phyloP scores from a whole-genome alignment of 2,329 filamentous ascomycete species.

The Talaromyces sp. region DNA sequence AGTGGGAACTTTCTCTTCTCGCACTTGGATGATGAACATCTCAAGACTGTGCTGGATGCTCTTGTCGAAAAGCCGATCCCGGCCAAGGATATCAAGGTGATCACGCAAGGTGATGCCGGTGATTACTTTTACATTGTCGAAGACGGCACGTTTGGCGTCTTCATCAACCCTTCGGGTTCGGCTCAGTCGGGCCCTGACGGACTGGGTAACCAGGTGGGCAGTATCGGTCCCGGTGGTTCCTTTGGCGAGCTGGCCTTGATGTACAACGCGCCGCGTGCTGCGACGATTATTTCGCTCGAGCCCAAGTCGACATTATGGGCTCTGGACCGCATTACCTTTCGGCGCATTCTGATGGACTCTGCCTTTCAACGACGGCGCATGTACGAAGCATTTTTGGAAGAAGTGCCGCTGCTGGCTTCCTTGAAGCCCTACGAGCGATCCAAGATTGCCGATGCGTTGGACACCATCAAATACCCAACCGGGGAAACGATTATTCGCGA shows the following conservation, averaged over 20 bases:
- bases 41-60: constrained; percentile 78
- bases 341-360: constrained; percentile 95
- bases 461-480: constrained; percentile 78
- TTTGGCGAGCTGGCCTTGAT: constrained; percentile 97
- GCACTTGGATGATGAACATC: constrained; percentile 91
- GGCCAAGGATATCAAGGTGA: constrained; percentile 84
- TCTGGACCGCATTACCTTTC: constrained; percentile 91
- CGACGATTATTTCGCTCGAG: constrained; percentile 83
- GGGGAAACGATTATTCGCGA: constrained; percentile 84
- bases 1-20: constrained; percentile 89
- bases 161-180: constrained; percentile 73
- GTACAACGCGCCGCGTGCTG: constrained; percentile 96
- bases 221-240: constrained; percentile 80
- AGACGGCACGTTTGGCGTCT: constrained; percentile 82
- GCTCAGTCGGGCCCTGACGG: constrained; percentile 77
- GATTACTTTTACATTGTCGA: constrained; percentile 99
- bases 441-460: constrained; percentile 94
- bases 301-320: constrained; percentile 81
- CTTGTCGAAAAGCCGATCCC: constrained; percentile 94
- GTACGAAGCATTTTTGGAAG: constrained; percentile 95
- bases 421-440: constrained; percentile 90
- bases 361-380: constrained; percentile 93
- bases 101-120: constrained; percentile 89
- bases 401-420: constrained; percentile 77
- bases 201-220: constrained; percentile 75